Evolutionary conservation across 148 eudicot species (phyloP).

Genomic region (Silene uniflora): DNA sequence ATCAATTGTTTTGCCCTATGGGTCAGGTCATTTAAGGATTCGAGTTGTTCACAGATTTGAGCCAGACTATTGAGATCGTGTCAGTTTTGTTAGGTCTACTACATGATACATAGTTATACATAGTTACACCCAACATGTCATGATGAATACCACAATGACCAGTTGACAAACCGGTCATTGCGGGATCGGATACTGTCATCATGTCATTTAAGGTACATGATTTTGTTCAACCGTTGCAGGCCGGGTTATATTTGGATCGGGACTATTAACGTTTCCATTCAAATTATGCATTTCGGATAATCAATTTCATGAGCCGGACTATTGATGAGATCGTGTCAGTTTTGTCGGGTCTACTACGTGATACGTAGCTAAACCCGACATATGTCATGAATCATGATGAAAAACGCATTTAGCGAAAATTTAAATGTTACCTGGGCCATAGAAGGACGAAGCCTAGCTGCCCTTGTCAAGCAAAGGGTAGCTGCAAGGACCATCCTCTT

Average conservation of each 20-base stretch:
- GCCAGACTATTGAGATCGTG: background rate
- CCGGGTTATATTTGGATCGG: no score
- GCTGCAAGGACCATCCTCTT: constrained; percentile 81
- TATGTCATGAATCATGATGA: background rate
- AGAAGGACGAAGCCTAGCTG: constrained; percentile 78
- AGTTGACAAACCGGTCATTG: background rate
- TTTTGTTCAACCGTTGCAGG: no score
- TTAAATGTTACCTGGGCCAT: constrained; percentile 61
- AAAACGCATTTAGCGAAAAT: background rate
- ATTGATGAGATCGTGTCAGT: background rate
- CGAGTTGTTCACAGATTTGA: background rate
- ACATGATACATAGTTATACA: background rate
- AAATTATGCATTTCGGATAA: background rate
- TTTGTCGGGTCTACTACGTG: background rate
- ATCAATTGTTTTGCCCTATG: no score
- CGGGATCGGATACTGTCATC: background rate
- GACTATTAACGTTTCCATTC: no score
- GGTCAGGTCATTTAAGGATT: background rate
- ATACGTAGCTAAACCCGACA: background rate
- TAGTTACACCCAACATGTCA: background rate
- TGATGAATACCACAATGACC: no score
- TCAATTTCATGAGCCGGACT: background rate
- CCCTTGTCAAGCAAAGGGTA: constrained; percentile 68
- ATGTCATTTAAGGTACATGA: background rate
- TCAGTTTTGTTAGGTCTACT: background rate